phyloP scores from a whole-genome alignment of 2,329 filamentous ascomycete species.

The Sarocladium kiliense region DNA sequence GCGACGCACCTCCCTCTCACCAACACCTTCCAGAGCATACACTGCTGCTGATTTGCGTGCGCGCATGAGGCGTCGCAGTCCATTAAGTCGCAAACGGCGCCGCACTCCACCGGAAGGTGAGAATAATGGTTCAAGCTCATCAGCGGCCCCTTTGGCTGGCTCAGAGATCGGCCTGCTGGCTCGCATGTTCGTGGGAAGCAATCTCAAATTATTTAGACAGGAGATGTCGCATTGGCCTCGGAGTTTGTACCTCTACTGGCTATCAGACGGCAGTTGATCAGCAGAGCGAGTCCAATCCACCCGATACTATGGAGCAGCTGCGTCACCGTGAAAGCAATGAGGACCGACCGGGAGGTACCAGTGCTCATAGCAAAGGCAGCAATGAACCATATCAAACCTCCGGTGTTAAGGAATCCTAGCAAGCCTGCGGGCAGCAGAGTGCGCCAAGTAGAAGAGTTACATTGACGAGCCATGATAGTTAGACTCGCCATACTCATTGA shows the following conservation, averaged over 20 bases:
- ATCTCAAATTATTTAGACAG: not conserved
- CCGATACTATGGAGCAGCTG: not conserved
- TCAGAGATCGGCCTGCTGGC: slow-evolving; percentile 35
- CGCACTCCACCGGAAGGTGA: slow-evolving; percentile 19
- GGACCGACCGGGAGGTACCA: not conserved
- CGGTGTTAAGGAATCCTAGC: not conserved
- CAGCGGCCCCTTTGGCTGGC: slow-evolving; percentile 36
- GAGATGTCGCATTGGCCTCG: not conserved
- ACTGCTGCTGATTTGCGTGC: slow-evolving; percentile 23
- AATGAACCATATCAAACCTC: not conserved
- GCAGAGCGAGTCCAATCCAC: not conserved
- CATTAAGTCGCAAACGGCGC: slow-evolving; percentile 24
- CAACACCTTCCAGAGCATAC: slow-evolving; percentile 27
- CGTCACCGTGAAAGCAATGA: not conserved
- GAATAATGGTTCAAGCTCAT: slow-evolving; percentile 24
- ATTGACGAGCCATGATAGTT: not conserved
- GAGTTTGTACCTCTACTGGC: not conserved
- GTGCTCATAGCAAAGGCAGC: not conserved
- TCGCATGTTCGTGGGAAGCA: slow-evolving; percentile 12
- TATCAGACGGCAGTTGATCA: not conserved
- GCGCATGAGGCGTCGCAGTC: slow-evolving; percentile 32
- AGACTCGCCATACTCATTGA: not conserved
- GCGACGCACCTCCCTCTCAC: slow-evolving; percentile 33
- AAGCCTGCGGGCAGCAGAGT: not conserved
- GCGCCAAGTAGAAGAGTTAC: not conserved